These are phyloP conservation scores for Beta corolliflora DNA, from an alignment of 179 eudicot genomes.

Conservation along the genomic window DNA sequence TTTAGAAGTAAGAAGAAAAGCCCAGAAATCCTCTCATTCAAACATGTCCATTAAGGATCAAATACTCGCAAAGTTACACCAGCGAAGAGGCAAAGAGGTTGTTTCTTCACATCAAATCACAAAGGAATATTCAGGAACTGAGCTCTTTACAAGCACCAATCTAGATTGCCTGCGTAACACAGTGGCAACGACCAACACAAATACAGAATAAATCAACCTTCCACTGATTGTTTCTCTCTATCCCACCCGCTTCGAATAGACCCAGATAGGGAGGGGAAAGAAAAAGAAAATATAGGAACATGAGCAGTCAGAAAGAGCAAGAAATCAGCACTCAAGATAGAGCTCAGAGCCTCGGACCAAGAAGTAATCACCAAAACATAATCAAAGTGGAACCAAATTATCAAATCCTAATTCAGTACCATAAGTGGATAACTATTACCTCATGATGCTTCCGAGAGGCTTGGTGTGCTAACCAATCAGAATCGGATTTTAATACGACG, in stretches of 20 bases:
- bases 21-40: background rate
- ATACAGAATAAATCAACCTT: background rate
- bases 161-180: background rate
- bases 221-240: background rate
- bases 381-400: background rate
- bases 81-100: background rate
- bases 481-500: constrained; percentile 69
- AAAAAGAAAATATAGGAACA: background rate
- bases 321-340: background rate
- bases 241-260: background rate
- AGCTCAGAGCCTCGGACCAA: background rate
- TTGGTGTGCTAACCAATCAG: constrained; percentile 81
- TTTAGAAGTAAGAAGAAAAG: background rate
- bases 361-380: background rate
- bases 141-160: background rate
- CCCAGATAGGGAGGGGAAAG: background rate
- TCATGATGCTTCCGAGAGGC: constrained; percentile 90
- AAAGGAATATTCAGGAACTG: background rate
- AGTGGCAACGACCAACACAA: background rate
- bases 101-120: background rate
- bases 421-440: constrained; percentile 43
- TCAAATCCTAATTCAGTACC: background rate
- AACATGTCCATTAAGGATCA: background rate
- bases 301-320: background rate
- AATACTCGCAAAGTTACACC: background rate